Conservation (phyloP, 352 stramenopile genomes). For the Phytopythium vexans region DNA sequence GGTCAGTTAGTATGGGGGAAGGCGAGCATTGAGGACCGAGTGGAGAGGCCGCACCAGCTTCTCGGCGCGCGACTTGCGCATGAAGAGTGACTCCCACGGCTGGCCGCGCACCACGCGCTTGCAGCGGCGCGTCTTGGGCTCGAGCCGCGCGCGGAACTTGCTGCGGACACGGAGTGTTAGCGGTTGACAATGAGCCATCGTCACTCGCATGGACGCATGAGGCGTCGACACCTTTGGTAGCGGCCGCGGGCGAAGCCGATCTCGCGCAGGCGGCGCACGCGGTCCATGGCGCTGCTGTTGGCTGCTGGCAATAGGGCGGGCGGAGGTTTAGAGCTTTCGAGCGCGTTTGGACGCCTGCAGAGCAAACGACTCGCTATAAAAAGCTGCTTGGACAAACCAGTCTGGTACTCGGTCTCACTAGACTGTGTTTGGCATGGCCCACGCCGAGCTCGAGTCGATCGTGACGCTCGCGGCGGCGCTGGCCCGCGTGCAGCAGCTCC, state of each 20-base stretch:
- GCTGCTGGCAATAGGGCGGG: background rate
- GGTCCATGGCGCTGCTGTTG: conserved; percentile 15
- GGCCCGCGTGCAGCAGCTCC: conserved; percentile 19
- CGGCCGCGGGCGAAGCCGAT: conserved; percentile 37
- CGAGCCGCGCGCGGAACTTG: conserved; percentile 50
- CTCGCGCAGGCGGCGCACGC: conserved; percentile 26
- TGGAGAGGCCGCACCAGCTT: conserved; percentile 38
- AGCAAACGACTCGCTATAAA: too few relatives aligned
- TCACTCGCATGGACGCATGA: background rate
- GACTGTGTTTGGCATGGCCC: too few relatives aligned
- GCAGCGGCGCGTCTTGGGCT: conserved; percentile 37
- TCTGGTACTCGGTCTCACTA: too few relatives aligned
- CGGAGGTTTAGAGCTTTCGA: too few relatives aligned
- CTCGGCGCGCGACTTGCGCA: conserved; percentile 67
- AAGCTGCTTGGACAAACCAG: too few relatives aligned
- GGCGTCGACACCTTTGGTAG: conserved; percentile 41
- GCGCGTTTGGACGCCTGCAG: too few relatives aligned
- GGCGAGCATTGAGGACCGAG: background rate
- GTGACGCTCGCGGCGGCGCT: conserved; percentile 42
- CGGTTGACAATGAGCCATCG: background rate
- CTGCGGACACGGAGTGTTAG: conserved; percentile 12
- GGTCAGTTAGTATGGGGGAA: background rate
- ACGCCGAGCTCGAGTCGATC: conserved; percentile 30
- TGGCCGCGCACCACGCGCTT: conserved; percentile 23
- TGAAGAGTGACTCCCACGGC: conserved; percentile 76